A percentile compares a stretch with the other conserved stretches of the same genome.
phyloP scores from a whole-genome alignment of 83 land plant species.

The Isoetes engelmannii region DNA sequence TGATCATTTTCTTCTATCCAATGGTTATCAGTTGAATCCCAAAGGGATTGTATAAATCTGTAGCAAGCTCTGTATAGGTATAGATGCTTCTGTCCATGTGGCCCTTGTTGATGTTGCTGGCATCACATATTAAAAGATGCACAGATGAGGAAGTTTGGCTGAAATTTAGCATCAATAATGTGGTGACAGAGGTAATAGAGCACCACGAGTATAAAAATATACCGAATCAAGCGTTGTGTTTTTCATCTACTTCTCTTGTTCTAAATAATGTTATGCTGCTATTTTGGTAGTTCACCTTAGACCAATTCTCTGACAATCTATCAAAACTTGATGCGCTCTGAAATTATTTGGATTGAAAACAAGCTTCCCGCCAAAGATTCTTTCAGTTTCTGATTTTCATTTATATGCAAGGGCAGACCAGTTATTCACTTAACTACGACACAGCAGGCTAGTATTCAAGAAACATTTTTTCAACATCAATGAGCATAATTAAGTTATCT shows the following conservation, averaged over 20 bases:
- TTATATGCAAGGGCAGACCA: background rate
- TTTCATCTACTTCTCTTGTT: no score
- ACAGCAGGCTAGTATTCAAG: background rate
- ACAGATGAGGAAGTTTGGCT: no score
- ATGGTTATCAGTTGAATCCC: slow-evolving; percentile 47
- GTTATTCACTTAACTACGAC: background rate
- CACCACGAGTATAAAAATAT: no score
- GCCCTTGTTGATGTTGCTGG: background rate
- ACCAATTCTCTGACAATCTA: no score
- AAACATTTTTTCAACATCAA: background rate
- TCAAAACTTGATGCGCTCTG: no score
- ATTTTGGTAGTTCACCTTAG: no score
- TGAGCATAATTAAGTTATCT: background rate
- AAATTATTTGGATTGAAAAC: no score
- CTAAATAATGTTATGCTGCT: no score
- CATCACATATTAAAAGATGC: background rate
- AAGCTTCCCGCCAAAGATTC: no score
- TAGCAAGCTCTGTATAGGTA: slow-evolving; percentile 1
- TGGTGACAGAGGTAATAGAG: no score
- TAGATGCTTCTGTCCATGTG: background rate
- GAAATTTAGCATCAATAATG: no score
- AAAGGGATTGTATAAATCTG: slow-evolving; percentile 30
- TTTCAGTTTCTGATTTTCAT: background rate
- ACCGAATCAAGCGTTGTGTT: no score
- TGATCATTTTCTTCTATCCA: slow-evolving; percentile 47